These are phyloP conservation scores for Candida morakotiae DNA, from an alignment of 805 yeast species.

Conservation along the genomic window DNA sequence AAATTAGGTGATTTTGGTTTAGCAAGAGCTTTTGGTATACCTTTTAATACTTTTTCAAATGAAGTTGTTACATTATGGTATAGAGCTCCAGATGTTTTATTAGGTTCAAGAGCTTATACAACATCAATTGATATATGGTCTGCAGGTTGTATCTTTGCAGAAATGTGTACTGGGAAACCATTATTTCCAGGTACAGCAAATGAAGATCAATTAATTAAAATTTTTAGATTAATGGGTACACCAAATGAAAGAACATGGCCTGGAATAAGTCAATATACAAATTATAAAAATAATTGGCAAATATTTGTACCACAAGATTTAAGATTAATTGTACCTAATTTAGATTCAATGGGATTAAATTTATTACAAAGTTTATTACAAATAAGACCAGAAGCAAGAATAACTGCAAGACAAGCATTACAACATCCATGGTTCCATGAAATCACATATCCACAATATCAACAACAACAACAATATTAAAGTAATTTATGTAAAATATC, in stretches of 20 bases:
- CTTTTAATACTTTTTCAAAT: slow-evolving; percentile 93
- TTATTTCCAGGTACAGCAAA: slow-evolving; percentile 94
- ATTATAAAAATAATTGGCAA: slow-evolving; percentile 80
- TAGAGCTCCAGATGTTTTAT: slow-evolving; percentile 92
- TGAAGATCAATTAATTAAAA: slow-evolving; percentile 90
- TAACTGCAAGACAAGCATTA: slow-evolving; percentile 57
- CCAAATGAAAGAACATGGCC: slow-evolving; percentile 98
- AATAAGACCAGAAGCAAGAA: slow-evolving; percentile 59
- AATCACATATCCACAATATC: slow-evolving; percentile 42
- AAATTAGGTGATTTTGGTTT: slow-evolving; percentile 96
- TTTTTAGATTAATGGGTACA: slow-evolving; percentile 92
- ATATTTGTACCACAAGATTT: slow-evolving; percentile 87
- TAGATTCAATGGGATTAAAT: slow-evolving; percentile 68
- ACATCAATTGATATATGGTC: slow-evolving; percentile 99
- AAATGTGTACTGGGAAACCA: slow-evolving; percentile 98
- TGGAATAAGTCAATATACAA: slow-evolving; percentile 85
- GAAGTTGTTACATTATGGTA: slow-evolving; percentile 98
- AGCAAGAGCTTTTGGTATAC: slow-evolving; percentile 97
- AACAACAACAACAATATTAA: slow-evolving; percentile 20
- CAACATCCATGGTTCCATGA: slow-evolving; percentile 83
- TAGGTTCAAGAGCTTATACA: slow-evolving; percentile 93
- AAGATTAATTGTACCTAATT: slow-evolving; percentile 59
- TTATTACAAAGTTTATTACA: slow-evolving; percentile 55
- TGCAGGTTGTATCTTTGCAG: slow-evolving; percentile 96
- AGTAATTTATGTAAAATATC: slow-evolving; percentile 6